Evolutionary conservation across 176 grass and related monocot species (phyloP).

Genomic region (Puccinellia tenuiflora): DNA sequence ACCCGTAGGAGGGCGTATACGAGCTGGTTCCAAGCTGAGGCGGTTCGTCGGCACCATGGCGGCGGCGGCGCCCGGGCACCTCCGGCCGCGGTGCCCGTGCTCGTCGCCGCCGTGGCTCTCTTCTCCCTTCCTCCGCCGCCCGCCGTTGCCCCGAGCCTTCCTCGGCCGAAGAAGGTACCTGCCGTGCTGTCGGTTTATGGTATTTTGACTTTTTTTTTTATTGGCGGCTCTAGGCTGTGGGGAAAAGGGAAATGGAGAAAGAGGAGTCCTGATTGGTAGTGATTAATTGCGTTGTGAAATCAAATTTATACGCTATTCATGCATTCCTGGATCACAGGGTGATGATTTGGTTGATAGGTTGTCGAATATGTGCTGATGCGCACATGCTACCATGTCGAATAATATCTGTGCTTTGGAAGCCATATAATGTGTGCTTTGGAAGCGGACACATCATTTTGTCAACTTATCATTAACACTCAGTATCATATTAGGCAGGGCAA

Average conservation of each 20-base stretch:
- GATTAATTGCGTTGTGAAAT: background rate
- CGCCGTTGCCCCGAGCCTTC: background rate
- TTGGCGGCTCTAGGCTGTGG: background rate
- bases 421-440: background rate
- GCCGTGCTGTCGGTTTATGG: background rate
- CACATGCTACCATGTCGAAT: background rate
- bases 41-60: constrained; percentile 38
- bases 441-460: background rate
- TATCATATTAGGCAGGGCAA: too few relatives aligned
- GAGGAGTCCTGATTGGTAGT: background rate
- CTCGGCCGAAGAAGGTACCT: constrained; percentile 28
- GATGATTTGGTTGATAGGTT: background rate
- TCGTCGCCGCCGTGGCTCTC: constrained; percentile 13
- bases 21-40: constrained; percentile 22
- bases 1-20: background rate
- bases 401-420: background rate
- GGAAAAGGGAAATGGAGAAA: background rate
- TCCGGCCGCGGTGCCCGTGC: constrained; percentile 9
- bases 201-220: background rate
- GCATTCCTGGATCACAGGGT: background rate
- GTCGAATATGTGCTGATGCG: background rate
- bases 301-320: background rate
- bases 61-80: constrained; percentile 14
- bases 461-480: too few relatives aligned
- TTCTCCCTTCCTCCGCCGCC: constrained; percentile 13